Base-by-base conservation (phyloP, 345 rosid species). In the Eucalyptus viminalis region DNA sequence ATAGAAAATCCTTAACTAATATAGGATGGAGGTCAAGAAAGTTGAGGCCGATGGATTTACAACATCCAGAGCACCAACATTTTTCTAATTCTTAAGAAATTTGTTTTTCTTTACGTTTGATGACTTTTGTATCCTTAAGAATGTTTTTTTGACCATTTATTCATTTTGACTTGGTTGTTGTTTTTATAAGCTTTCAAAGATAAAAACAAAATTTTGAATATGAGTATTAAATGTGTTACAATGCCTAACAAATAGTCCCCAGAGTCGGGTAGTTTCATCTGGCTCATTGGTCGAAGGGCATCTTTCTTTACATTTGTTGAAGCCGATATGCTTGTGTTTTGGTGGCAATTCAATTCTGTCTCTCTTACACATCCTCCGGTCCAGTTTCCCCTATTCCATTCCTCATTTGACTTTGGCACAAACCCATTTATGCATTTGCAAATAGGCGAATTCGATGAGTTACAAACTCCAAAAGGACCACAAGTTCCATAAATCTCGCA, bases 361-460 rank as follows among this genome's bases (percentile, higher is more conserved):
- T 86, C 87, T 90, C 90, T 91, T 6, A 34, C 80, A 67, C 93
- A 93, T 7, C 93, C 92, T 25, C 86, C 90, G 6, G 91, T 87
- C 54, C 90, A 87, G 51, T 88, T 90, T 53, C 90, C 86, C 31
- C 50, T 51, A 4, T 34, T 47, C 94, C 91, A 89, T 53, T 85
- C 88, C 11, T 34, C n/a, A 2, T 17, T 12, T 19, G 65, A 86
- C 80, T 87, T 91, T 16, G 95, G 95, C 60, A 86, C 88, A 85
- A 91, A 94, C 21, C 94, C 94, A 1, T 86, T 37, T 22, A 92
- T 60, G 51, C 94, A 94, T 2, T 6, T 62, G 60, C 94, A 92
- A 49, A 45, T 60, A 24, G 86, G 80, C 2, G 10, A 43, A 1
- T 53, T 86, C 3, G 29, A 58, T 5, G 88, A 76, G 25, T 90